Evolutionary conservation across 1,284 basidiomycete species (phyloP), one percentile per base, ranked within the genome.

Genomic region (Papiliotrema terrestris): DNA sequence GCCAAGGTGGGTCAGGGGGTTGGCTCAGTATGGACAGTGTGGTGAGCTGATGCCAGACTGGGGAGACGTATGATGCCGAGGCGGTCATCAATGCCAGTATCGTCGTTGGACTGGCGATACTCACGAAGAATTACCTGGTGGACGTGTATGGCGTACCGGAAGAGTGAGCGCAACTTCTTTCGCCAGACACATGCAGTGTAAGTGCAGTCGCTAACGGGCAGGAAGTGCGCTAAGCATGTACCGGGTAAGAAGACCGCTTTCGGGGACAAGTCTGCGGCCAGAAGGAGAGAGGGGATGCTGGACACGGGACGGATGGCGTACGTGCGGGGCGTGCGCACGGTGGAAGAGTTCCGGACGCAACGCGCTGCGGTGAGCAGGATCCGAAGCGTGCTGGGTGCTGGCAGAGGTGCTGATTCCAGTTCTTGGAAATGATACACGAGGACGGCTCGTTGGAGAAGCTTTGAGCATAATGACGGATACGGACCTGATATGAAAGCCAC

Each of bases 171-270:
- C 38, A 14, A 73, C 19, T 46, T 32, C 56, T 39, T 15, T 22
- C n/a, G n/a, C n/a, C n/a, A n/a, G 35, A 52, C 50, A 56, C 41
- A 17, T 55, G 57, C 23, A 55, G 6, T 17, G 25, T 23, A 32
- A 11, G n/a, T 11, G 13, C 37, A 2, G 17, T 25, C 3, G 26
- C 51, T 62, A 49, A 59, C 54, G 13, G 9, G 9, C 44, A 94
- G 91, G 50, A 95, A 94, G 87, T 90, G 90, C 65, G 80, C 83
- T 39, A 93, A 91, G 74, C 92, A 88, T 66, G 81, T 85, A 2
- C 74, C 85, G 3, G 88, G 88, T 22, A 95, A 94, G 81, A 95
- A 94, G 76, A 88, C 84, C 51, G 83, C 86, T 0, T 68, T 86
- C 3, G 91, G 91, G 1, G 92, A 96, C 72, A 87, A 85, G 68